A percentile compares a stretch with the other conserved stretches of the same genome.
These are phyloP conservation scores for Backusella tarrabulga DNA, from an alignment of 192 early-diverging fungal species.

Conservation along the genomic window DNA sequence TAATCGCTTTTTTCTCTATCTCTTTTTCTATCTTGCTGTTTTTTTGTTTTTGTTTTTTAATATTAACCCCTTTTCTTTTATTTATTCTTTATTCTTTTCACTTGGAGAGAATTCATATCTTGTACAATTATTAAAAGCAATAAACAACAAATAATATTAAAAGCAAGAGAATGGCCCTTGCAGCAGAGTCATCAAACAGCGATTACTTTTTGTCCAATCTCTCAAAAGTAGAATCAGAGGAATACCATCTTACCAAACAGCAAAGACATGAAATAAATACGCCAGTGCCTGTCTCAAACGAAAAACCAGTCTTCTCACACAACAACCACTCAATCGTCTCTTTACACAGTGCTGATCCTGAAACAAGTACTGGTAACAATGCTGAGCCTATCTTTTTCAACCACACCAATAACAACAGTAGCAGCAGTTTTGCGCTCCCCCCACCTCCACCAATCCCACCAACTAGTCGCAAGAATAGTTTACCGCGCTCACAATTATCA, in stretches of 20 bases:
- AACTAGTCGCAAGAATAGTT: not conserved
- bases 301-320: not conserved
- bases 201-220: slow-evolving; percentile 1
- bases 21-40: not conserved
- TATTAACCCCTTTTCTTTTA: not conserved
- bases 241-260: not conserved
- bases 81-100: not conserved
- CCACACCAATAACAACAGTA: not conserved
- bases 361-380: not conserved
- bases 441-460: not conserved
- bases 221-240: not conserved
- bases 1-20: not conserved
- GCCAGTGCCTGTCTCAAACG: slow-evolving; percentile 2
- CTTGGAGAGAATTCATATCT: not conserved
- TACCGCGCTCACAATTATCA: not conserved
- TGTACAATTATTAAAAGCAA: not conserved
- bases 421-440: not conserved
- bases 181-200: not conserved
- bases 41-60: not conserved
- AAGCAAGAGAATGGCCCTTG: not conserved
- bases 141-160: not conserved
- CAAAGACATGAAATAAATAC: not conserved
- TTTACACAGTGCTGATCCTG: not conserved
- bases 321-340: not conserved
- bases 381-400: not conserved